These are phyloP conservation scores for Rosa chinensis DNA, from an alignment of 306 rosid genomes.

Conservation along the genomic window DNA sequence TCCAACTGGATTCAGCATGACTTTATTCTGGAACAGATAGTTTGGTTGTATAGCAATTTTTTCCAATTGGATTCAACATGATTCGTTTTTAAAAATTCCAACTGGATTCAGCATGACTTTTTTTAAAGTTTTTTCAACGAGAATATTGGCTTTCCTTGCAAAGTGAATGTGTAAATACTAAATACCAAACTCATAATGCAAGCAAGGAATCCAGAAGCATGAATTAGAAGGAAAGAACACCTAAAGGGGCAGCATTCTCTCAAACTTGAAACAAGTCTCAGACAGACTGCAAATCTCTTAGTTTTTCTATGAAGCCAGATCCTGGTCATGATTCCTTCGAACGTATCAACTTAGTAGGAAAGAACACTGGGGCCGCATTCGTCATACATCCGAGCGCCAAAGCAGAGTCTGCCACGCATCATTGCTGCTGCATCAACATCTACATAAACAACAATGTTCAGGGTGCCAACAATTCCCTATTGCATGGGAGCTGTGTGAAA, in stretches of 20 bases:
- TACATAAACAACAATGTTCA: conserved; percentile 54
- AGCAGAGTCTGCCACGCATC: conserved; percentile 19
- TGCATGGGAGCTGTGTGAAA: conserved; percentile 35
- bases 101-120: not conserved
- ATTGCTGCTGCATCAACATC: conserved; percentile 48
- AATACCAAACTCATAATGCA: conserved; percentile 18
- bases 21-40: too few relatives aligned
- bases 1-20: not conserved
- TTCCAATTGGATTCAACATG: not conserved
- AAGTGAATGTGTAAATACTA: not conserved
- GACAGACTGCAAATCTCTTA: not conserved
- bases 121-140: not conserved
- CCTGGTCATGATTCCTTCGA: conserved; percentile 20
- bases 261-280: not conserved
- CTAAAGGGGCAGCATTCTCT: too few relatives aligned
- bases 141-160: too few relatives aligned
- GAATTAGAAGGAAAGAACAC: too few relatives aligned
- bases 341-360: conserved; percentile 27
- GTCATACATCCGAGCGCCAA: not conserved
- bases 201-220: conserved; percentile 29
- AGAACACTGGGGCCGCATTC: conserved; percentile 48
- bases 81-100: not conserved
- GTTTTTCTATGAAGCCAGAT: conserved; percentile 18
- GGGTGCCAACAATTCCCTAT: conserved; percentile 38
- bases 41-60: not conserved